Conservation (phyloP, 306 rosid species). For the Clitoria ternatea region DNA sequence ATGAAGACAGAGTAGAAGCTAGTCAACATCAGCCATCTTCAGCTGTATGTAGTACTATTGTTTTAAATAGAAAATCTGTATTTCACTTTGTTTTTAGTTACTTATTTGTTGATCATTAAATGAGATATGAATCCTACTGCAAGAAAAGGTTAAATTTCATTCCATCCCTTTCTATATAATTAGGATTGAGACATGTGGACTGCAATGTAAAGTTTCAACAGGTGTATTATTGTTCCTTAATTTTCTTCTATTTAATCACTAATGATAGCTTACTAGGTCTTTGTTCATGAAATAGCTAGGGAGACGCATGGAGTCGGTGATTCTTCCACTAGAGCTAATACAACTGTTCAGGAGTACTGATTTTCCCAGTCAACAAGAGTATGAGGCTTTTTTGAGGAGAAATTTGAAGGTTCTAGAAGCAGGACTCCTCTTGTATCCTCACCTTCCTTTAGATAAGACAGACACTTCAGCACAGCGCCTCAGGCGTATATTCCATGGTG, state of each 20-base stretch:
- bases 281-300: slow-evolving; percentile 70
- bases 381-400: slow-evolving; percentile 78
- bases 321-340: slow-evolving; percentile 84
- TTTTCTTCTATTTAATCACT: slow-evolving; percentile 17
- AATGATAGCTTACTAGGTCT: slow-evolving; percentile 26
- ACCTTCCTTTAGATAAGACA: slow-evolving; percentile 57
- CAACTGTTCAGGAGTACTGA: slow-evolving; percentile 75
- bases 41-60: background rate
- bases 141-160: slow-evolving; percentile 9
- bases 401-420: slow-evolving; percentile 79
- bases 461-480: slow-evolving; percentile 58
- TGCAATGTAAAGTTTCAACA: slow-evolving; percentile 11
- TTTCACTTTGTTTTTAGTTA: slow-evolving; percentile 20
- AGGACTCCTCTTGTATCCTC: slow-evolving; percentile 72
- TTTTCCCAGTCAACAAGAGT: slow-evolving; percentile 66
- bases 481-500: slow-evolving; percentile 46
- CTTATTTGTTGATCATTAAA: slow-evolving; percentile 14
- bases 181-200: slow-evolving; percentile 16
- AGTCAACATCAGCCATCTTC: background rate
- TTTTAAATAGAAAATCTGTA: background rate
- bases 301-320: slow-evolving; percentile 72
- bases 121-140: background rate
- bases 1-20: background rate
- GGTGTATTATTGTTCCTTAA: background rate
- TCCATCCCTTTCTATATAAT: background rate